Percentiles rank a stretch among this genome's conserved stretches.
Evolutionary conservation across 352 stramenopile species (phyloP).

Genomic region (Thraustochytrium sp.): DNA sequence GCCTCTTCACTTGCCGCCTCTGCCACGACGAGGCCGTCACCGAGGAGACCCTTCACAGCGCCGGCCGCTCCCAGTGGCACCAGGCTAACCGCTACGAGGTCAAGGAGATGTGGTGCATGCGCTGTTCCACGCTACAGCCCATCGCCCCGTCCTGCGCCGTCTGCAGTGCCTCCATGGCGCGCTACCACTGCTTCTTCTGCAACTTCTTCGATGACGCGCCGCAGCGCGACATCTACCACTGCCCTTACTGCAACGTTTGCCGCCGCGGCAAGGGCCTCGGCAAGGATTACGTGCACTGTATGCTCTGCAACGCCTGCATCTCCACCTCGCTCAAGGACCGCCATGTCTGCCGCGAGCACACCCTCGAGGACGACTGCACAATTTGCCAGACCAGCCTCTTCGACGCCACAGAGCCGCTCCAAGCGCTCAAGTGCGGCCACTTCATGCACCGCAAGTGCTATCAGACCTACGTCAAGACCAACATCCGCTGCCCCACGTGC

Average conservation of each 20-base stretch:
- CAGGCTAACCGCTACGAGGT: conserved; percentile 86
- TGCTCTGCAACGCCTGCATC: conserved; percentile 95
- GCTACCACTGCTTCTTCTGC: conserved; percentile 90
- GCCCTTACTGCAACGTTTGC: conserved; percentile 95
- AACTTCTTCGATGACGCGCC: conserved; percentile 88
- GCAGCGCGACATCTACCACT: conserved; percentile 92
- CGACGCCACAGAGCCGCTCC: conserved; percentile 85
- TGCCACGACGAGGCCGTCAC: conserved; percentile 65
- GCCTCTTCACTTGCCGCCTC: conserved; percentile 78
- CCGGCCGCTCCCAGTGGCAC: conserved; percentile 66
- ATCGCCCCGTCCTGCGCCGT: conserved; percentile 62
- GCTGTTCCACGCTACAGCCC: conserved; percentile 65
- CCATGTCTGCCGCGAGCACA: conserved; percentile 89
- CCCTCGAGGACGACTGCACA: conserved; percentile 86
- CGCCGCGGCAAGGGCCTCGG: conserved; percentile 85
- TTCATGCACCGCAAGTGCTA: conserved; percentile 94
- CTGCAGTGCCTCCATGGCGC: conserved; percentile 72
- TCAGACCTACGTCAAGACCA: conserved; percentile 82
- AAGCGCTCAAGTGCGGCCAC: conserved; percentile 87
- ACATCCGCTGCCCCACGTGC: conserved; percentile 89
- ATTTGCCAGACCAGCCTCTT: conserved; percentile 93
- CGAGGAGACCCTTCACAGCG: conserved; percentile 57
- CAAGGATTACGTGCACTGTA: conserved; percentile 96
- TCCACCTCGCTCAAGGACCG: conserved; percentile 73
- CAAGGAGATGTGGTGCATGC: conserved; percentile 89